Evolutionary conservation across 2,329 filamentous ascomycete genomes (phyloP), one percentile per base, ranked within the genome.

Genomic region (Aspergillus aculeatinus): DNA sequence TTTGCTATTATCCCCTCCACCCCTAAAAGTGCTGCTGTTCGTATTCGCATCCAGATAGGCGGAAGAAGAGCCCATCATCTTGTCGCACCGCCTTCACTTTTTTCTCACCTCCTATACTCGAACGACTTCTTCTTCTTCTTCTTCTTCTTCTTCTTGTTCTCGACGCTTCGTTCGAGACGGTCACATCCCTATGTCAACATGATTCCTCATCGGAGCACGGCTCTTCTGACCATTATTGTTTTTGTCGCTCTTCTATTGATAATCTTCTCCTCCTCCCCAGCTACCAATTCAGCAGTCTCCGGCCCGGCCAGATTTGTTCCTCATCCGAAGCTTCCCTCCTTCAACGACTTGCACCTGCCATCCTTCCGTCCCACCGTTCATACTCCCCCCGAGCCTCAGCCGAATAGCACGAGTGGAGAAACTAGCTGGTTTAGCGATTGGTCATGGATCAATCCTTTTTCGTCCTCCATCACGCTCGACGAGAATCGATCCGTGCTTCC

Each of bases 391-490:
- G 83, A 87, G 56, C 89, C 93, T 74, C 85, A 87, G 27, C 58
- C 63, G 64, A 91, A 94, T 74, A 93, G 91, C 72, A 90, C 89
- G 5, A 88, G 85, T 71, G 89, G 88, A 53, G 90, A 89, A 62
- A 88, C 89, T 35, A 88, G 87, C 61, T 98, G 94, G 94, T 91
- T 92, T 77, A 88, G 86, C 64, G 88, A 96, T 74, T 96, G 89
- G 87, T 91, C 89, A 73, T 98, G 93, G 92, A 83, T 91, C 68
- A 90, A 90, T 62, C 91, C 93, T 2, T 98, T 97, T 75, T 96
- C 92, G 19, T 92, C 88, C 48, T 85, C 87, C 16, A 82, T 95
- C 60, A 87, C 86, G 0, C 82, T 95, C 59, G 93, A 96, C 71
- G 90, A 96, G 74, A 89, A 90, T 70, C 85, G 92, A 57, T 88